Percentiles rank a stretch among this genome's conserved stretches.
Evolutionary conservation across 805 yeast species (phyloP).

Genomic region (Clavispora fructus): DNA sequence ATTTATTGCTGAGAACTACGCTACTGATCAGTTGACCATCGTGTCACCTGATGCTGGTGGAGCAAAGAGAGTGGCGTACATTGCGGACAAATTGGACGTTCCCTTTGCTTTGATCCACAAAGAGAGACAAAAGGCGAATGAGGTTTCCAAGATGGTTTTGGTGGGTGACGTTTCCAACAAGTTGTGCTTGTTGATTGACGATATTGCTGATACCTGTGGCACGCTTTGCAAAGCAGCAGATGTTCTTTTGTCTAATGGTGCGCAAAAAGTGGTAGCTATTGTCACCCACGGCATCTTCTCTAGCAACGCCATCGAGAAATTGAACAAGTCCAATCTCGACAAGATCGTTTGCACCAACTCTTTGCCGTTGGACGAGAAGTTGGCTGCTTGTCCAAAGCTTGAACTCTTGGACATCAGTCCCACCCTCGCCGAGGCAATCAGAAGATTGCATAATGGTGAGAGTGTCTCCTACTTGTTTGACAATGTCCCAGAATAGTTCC

Average conservation of each 20-base stretch:
- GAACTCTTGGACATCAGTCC: constrained; percentile 82
- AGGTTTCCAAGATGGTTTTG: constrained; percentile 89
- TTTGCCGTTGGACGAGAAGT: constrained; percentile 71
- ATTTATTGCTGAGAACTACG: constrained; percentile 66
- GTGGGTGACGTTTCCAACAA: constrained; percentile 90
- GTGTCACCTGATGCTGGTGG: constrained; percentile 99
- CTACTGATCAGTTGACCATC: constrained; percentile 52
- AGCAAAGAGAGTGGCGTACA: constrained; percentile 91
- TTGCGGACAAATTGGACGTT: constrained; percentile 88
- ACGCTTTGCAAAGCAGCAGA: constrained; percentile 94
- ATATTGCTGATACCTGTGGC: constrained; percentile 99
- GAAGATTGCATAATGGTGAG: constrained; percentile 95
- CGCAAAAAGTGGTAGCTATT: constrained; percentile 81
- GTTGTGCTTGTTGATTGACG: constrained; percentile 84
- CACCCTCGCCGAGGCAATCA: constrained; percentile 85
- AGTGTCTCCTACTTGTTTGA: constrained; percentile 82
- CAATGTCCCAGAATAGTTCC: constrained; percentile 37
- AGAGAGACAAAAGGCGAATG: constrained; percentile 93
- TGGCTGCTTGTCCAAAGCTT: constrained; percentile 57
- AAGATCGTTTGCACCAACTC: constrained; percentile 89
- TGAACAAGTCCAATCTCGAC: constrained; percentile 61
- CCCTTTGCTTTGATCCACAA: constrained; percentile 95
- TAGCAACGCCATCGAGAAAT: constrained; percentile 71
- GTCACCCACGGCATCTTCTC: constrained; percentile 95
- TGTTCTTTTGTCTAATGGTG: constrained; percentile 72